These are phyloP conservation scores for Tricholoma flavovirens DNA, from an alignment of 768 basidiomycete species.

Conservation along the genomic window DNA sequence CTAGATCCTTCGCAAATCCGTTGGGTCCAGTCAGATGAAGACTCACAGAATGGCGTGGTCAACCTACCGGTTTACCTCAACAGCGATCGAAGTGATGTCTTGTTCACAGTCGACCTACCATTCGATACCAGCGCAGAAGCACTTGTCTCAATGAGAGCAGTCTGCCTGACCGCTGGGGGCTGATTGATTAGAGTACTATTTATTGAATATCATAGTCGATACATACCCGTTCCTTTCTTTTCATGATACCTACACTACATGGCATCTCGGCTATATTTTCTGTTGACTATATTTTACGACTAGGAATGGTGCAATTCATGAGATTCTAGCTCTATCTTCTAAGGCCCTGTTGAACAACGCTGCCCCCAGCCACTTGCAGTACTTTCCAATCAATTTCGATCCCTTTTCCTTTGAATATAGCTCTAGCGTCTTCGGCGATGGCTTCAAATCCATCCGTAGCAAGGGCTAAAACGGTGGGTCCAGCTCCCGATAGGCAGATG, in stretches of 20 bases:
- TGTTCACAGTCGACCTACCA: conserved; percentile 85
- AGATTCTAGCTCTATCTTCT: conserved; percentile 7
- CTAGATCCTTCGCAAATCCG: conserved; percentile 79
- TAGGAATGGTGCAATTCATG: conserved; percentile 14
- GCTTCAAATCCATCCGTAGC: conserved; percentile 79
- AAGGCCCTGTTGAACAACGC: conserved; percentile 23
- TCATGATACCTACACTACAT: conserved; percentile 6
- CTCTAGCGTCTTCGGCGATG: conserved; percentile 77
- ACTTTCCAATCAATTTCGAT: conserved; percentile 91
- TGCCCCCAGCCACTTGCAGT: conserved; percentile 55
- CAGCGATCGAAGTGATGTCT: conserved; percentile 78
- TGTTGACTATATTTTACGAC: conserved; percentile 1
- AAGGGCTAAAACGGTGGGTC: conserved; percentile 94
- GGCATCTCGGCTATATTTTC: not conserved
- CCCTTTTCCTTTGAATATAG: conserved; percentile 63
- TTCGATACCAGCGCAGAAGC: conserved; percentile 63
- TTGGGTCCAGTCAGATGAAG: conserved; percentile 67
- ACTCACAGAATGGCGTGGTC: conserved; percentile 41
- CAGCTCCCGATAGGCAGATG: conserved; percentile 96
- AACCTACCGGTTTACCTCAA: conserved; percentile 93
- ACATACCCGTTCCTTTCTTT: conserved; percentile 10
- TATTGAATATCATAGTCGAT: conserved; percentile 3
- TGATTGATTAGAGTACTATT: conserved; percentile 23
- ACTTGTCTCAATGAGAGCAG: conserved; percentile 80
- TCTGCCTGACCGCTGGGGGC: conserved; percentile 82